phyloP scores from a whole-genome alignment of 78 protist genomes.

The Isochrysis galbana region DNA sequence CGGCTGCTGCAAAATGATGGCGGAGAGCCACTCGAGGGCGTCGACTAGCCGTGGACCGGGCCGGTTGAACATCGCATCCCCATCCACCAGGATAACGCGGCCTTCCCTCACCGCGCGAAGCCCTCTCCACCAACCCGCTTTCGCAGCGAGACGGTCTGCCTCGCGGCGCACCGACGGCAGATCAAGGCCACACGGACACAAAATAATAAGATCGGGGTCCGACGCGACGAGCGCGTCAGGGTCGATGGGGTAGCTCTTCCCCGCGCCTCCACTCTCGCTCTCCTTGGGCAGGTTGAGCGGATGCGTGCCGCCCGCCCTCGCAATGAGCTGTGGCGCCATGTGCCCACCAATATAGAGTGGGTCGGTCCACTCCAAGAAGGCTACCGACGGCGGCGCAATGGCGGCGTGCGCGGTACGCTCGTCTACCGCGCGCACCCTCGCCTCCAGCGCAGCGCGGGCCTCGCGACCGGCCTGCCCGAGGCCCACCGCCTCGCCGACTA shows the following conservation, averaged over 20 bases:
- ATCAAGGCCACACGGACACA: slow-evolving; percentile 47
- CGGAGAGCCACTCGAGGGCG: slow-evolving; percentile 49
- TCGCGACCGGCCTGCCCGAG: slow-evolving; percentile 17
- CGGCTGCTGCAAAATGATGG: background rate
- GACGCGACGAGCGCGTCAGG: background rate
- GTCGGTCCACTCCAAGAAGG: slow-evolving; percentile 54
- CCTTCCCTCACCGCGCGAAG: slow-evolving; percentile 27
- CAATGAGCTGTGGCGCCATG: slow-evolving; percentile 62
- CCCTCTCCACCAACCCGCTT: background rate
- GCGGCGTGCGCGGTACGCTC: background rate
- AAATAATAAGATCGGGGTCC: slow-evolving; percentile 36
- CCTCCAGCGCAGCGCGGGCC: background rate
- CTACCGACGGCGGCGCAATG: background rate
- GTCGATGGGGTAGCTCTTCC: slow-evolving; percentile 34
- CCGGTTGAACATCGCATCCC: slow-evolving; percentile 55
- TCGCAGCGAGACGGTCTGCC: background rate
- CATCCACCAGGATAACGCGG: slow-evolving; percentile 52
- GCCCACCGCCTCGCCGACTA: slow-evolving; percentile 51
- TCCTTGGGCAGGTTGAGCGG: slow-evolving; percentile 12
- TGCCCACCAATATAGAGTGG: slow-evolving; percentile 61
- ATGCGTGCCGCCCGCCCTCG: slow-evolving; percentile 51
- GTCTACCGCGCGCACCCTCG: background rate
- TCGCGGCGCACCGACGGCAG: background rate
- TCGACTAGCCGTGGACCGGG: slow-evolving; percentile 62
- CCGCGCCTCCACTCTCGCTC: background rate